Percentiles rank a stretch among this genome's conserved stretches.
phyloP scores from a whole-genome alignment of 2,329 filamentous ascomycete species.

The Periconia digitata region DNA sequence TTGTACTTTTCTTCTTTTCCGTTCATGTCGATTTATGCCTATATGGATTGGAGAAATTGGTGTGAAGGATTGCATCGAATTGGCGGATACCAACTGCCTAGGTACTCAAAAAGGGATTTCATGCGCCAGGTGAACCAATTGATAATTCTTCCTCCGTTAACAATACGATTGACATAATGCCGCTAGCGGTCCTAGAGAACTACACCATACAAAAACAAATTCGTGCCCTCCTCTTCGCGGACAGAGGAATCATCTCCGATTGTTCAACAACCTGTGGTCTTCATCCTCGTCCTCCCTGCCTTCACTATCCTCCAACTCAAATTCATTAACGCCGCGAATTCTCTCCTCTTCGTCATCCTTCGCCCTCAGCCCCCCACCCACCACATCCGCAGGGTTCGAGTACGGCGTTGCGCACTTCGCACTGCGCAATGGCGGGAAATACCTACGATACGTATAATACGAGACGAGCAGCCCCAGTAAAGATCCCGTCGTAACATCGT shows the following conservation, averaged over 20 bases:
- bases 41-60: no score
- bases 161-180: neutral
- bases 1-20: neutral
- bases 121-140: no score
- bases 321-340: constrained; percentile 32
- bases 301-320: constrained; percentile 39
- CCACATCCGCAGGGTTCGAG: constrained; percentile 39
- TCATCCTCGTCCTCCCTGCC: constrained; percentile 26
- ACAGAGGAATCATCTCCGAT: constrained; percentile 22
- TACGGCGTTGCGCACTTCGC: constrained; percentile 56
- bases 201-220: neutral
- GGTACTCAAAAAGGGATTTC: no score
- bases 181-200: neutral
- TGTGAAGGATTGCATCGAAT: no score
- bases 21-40: neutral
- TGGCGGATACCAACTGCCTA: no score
- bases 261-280: constrained; percentile 25
- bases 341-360: constrained; percentile 51
- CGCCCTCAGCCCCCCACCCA: constrained; percentile 37
- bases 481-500: constrained; percentile 61
- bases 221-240: no score
- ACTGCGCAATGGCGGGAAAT: constrained; percentile 59
- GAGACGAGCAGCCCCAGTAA: constrained; percentile 57
- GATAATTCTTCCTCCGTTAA: neutral
- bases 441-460: constrained; percentile 61